phyloP scores from a whole-genome alignment of 2,329 filamentous ascomycete species.

The Macrophomina pseudophaseolina region DNA sequence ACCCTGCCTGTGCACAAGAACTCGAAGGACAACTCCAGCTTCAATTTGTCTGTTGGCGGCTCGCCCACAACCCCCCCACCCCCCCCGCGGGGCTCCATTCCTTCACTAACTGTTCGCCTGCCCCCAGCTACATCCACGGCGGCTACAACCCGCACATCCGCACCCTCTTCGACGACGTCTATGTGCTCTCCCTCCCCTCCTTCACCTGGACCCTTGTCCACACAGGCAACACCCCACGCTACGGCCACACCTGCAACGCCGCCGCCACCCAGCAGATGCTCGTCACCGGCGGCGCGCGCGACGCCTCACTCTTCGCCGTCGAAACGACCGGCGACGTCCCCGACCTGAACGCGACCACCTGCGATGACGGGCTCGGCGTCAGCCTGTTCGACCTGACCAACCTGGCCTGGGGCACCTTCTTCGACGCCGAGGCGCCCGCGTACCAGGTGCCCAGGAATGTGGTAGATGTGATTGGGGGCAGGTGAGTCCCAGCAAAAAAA shows the following conservation, averaged over 20 bases:
- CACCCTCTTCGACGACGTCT: conserved; percentile 49
- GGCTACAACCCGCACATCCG: conserved; percentile 47
- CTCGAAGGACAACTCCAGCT: conserved; percentile 53
- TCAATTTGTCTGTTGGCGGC: conserved; percentile 46
- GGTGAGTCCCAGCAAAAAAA: not conserved
- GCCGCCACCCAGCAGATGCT: conserved; percentile 49
- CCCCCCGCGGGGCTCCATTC: conserved; percentile 33
- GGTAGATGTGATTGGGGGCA: conserved; percentile 22
- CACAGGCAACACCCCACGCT: conserved; percentile 40
- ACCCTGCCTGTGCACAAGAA: conserved; percentile 39
- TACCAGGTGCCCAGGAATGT: not conserved
- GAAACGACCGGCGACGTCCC: conserved; percentile 18
- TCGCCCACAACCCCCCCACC: not conserved
- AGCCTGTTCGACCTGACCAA: conserved; percentile 30
- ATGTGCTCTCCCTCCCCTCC: conserved; percentile 52
- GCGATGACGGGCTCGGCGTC: conserved; percentile 36
- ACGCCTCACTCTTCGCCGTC: conserved; percentile 7
- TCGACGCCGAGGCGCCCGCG: not conserved
- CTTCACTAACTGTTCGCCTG: not conserved
- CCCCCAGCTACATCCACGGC: conserved; percentile 50
- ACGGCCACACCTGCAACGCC: conserved; percentile 50
- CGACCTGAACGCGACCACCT: not conserved
- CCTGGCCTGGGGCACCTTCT: conserved; percentile 29
- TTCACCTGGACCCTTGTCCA: conserved; percentile 52
- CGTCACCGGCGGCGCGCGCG: conserved; percentile 44